These are phyloP conservation scores for Reticulascus tulasneorum DNA, from an alignment of 2,329 filamentous ascomycete species.

Conservation along the genomic window DNA sequence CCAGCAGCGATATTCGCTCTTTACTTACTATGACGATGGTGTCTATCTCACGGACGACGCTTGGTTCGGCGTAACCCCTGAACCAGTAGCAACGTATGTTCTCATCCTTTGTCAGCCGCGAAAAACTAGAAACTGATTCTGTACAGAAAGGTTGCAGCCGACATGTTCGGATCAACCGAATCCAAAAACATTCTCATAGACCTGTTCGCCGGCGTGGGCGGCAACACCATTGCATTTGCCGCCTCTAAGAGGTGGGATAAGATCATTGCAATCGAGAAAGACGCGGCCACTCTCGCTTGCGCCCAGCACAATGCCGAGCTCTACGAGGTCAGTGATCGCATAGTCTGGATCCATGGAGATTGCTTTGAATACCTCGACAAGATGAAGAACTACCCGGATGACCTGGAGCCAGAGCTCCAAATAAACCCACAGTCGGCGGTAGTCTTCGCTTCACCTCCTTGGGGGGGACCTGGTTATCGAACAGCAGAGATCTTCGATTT, in stretches of 20 bases:
- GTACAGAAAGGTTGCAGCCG: constrained; percentile 69
- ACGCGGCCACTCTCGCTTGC: constrained; percentile 76
- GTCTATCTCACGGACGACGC: constrained; percentile 88
- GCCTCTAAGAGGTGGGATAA: constrained; percentile 72
- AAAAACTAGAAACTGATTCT: constrained; percentile 16
- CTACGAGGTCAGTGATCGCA: constrained; percentile 69
- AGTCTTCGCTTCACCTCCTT: constrained; percentile 56
- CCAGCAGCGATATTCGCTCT: constrained; percentile 82
- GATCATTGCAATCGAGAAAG: constrained; percentile 85
- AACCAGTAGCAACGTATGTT: constrained; percentile 77
- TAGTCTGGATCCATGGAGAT: constrained; percentile 84
- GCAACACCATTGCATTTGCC: constrained; percentile 94
- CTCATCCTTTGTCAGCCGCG: neutral
- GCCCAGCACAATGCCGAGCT: constrained; percentile 88
- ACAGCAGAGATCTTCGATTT: constrained; percentile 74
- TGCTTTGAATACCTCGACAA: constrained; percentile 71
- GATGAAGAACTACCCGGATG: constrained; percentile 29
- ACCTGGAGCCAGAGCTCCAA: constrained; percentile 34
- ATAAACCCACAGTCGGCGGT: constrained; percentile 39
- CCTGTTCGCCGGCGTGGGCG: constrained; percentile 85
- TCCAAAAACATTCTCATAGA: constrained; percentile 71
- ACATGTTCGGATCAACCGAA: constrained; percentile 57
- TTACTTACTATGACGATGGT: constrained; percentile 80
- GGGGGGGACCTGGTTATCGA: constrained; percentile 55
- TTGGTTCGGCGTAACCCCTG: constrained; percentile 96